Conservation (phyloP, 2,329 filamentous ascomycete genomes). For the Tolypocladium guangdongense region DNA sequence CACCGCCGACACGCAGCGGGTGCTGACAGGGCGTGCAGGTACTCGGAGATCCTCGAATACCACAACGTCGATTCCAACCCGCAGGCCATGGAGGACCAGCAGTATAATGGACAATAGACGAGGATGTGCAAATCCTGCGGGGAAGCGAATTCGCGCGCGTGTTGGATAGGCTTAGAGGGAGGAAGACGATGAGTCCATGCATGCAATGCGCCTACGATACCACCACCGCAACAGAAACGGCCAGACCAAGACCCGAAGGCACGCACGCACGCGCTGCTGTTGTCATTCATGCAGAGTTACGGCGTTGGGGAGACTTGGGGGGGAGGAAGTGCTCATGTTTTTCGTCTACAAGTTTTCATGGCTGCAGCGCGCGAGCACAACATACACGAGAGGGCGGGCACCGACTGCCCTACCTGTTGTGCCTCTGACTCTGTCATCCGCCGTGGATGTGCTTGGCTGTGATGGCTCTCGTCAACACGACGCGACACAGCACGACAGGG, state of each 20-base stretch:
- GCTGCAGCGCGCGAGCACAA: neutral
- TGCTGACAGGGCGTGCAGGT: conserved; percentile 44
- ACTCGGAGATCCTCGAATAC: conserved; percentile 97
- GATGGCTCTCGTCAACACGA: neutral
- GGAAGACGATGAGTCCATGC: neutral
- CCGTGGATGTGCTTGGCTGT: neutral
- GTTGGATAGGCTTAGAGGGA: conserved; percentile 4
- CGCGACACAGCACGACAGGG: neutral
- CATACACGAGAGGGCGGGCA: neutral
- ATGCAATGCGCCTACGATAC: conserved; percentile 1
- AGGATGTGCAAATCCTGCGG: neutral
- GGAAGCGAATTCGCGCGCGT: neutral
- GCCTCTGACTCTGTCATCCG: neutral
- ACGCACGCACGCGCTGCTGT: neutral
- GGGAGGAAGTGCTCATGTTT: conserved; percentile 4
- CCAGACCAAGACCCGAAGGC: neutral
- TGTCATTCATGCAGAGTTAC: conserved; percentile 5
- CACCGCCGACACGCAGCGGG: neutral
- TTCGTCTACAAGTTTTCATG: neutral
- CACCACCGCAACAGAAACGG: neutral
- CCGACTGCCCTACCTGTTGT: neutral
- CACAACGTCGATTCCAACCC: conserved; percentile 69
- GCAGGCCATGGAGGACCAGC: conserved; percentile 26
- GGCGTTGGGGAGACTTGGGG: conserved; percentile 19
- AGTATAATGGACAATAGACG: conserved; percentile 24